A percentile compares a stretch with the other conserved stretches of the same genome.
Conservation (phyloP, 2,329 filamentous ascomycete species). For the Allantophomopsis lycopodina region DNA sequence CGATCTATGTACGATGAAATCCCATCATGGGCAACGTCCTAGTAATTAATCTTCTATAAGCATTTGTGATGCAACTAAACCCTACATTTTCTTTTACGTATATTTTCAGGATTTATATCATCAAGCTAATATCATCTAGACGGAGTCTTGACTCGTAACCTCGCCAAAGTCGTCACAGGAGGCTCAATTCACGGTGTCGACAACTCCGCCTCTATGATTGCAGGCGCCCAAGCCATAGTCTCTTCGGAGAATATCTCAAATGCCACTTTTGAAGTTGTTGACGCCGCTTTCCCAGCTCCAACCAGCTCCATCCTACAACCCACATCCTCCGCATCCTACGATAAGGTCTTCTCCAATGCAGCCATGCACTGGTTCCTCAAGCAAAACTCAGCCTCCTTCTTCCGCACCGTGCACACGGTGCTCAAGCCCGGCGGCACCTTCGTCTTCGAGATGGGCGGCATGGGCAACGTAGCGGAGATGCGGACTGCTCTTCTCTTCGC, state of each 20-base stretch:
- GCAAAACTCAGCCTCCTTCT: conserved; percentile 26
- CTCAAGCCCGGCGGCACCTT: conserved; percentile 43
- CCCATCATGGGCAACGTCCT: neutral
- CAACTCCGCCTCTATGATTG: conserved; percentile 43
- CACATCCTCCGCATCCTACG: conserved; percentile 13
- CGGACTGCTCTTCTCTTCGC: conserved; percentile 40
- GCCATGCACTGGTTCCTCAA: conserved; percentile 53
- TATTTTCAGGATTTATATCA: neutral
- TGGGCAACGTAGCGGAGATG: conserved; percentile 54
- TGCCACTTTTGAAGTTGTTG: conserved; percentile 12
- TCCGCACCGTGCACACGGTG: conserved; percentile 33
- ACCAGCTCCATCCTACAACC: neutral
- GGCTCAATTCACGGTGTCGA: conserved; percentile 43
- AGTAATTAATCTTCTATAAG: neutral
- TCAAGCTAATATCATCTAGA: conserved; percentile 22
- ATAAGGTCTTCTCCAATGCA: conserved; percentile 53
- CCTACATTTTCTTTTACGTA: neutral
- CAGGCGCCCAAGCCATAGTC: conserved; percentile 23
- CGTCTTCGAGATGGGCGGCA: conserved; percentile 59
- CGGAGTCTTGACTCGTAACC: conserved; percentile 41
- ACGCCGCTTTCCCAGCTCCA: neutral
- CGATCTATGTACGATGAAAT: neutral
- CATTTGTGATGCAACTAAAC: too few relatives aligned
- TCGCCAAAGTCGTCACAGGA: conserved; percentile 28
- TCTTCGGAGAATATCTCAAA: conserved; percentile 2